Evolutionary conservation across 805 yeast species (phyloP).

Genomic region (Candida takata): DNA sequence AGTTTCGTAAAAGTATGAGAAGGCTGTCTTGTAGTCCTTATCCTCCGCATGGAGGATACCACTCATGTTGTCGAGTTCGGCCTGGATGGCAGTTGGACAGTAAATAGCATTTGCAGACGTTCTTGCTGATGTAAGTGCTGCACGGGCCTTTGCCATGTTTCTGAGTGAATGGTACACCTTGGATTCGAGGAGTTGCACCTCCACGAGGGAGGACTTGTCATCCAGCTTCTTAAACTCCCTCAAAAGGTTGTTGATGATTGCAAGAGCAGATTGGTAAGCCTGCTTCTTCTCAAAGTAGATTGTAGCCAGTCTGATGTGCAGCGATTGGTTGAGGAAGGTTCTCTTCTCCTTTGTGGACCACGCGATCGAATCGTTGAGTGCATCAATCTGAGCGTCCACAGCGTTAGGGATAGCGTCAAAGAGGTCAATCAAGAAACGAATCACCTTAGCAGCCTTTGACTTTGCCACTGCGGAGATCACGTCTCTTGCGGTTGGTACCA

Average conservation of each 20-base stretch:
- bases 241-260: slow-evolving; percentile 63
- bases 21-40: slow-evolving; percentile 93
- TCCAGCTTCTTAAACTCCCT: slow-evolving; percentile 88
- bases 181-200: slow-evolving; percentile 87
- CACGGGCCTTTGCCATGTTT: slow-evolving; percentile 85
- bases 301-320: slow-evolving; percentile 77
- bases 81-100: slow-evolving; percentile 90
- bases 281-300: slow-evolving; percentile 59
- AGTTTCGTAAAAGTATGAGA: slow-evolving; percentile 89
- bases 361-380: slow-evolving; percentile 72
- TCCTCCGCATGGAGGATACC: slow-evolving; percentile 96
- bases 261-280: slow-evolving; percentile 61
- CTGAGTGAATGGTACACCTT: slow-evolving; percentile 87
- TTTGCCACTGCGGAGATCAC: slow-evolving; percentile 81
- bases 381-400: slow-evolving; percentile 61
- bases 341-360: slow-evolving; percentile 85
- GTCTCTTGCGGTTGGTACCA: slow-evolving; percentile 61
- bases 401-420: slow-evolving; percentile 58
- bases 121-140: slow-evolving; percentile 89
- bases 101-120: slow-evolving; percentile 96
- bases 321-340: slow-evolving; percentile 79
- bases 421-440: slow-evolving; percentile 72
- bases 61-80: slow-evolving; percentile 90
- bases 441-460: slow-evolving; percentile 89
- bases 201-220: slow-evolving; percentile 91